Base-by-base conservation (phyloP, 495 filamentous ascomycete species). In the Hypomontagnella submonticulosa region DNA sequence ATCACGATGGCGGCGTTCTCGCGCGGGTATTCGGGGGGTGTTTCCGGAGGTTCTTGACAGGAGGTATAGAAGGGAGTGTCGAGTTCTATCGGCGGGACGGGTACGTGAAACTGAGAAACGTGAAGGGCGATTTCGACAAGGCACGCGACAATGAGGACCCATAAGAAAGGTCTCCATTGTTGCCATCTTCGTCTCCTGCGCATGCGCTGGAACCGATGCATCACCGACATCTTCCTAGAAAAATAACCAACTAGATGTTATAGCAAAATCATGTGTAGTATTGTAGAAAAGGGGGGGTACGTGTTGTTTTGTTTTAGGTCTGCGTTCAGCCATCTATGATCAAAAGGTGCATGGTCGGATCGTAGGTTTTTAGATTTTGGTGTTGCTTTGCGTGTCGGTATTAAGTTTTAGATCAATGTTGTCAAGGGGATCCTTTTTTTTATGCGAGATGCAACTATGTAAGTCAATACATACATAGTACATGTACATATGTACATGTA, bases 1-100 rank as follows among this genome's bases (percentile, higher is more conserved):
- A 99, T 95, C 54, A 99, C 93, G 61, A 99, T 90, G 8, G 89
- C 93, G 43, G 95, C 95, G 73, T 97, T 97, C 70, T 91, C 93
- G 65, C 92, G 87, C 49, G 87, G 85, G 27, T 87, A 86, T 27
- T 89, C 55, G 3, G 58, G 58, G 16, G 58, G 58, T 9, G 49
- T 47, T 9, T 71, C 57, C 8, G 63, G 67, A 9, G 79, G 79
- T 40, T 79, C 76, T 52, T 78, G 77, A 53, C 79, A 82, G 16
- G 68, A 62, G n/a, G 66, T 67, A 53, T 75, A 70, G 66, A 82
- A 82, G 52, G 79, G 79, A 20, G 66, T 67, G 58, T 82, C 79
- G 53, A 77, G 74, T 32, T 80, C 75, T 46, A 65, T 67, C 12
- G 55, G 47, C 8, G 77, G 77, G 1, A 73, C 67, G 6, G 57